Base-by-base conservation (phyloP, 2,329 filamentous ascomycete species). In the Emmonsiellopsis sp. region DNA sequence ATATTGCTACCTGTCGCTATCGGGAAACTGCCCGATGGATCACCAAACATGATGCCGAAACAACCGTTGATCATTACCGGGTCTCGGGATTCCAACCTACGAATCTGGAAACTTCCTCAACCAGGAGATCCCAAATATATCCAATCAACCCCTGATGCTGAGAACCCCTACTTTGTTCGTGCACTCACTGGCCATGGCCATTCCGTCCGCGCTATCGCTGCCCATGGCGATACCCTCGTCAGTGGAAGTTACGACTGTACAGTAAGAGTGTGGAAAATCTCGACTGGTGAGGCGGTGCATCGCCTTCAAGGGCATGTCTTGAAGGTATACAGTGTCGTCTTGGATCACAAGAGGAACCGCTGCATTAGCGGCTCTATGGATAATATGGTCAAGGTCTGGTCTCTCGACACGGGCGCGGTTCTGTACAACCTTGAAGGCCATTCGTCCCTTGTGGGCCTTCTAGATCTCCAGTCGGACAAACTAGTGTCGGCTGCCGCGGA, bases 321-420 rank as follows among this genome's bases (percentile, higher is more conserved):
- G 67, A 97, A 98, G 69, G 93, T 98, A 0, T 98, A 98, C 69
- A 96, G 91, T 56, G 93, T 98, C 7, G 93, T 98, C 7, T 76
- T 97, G 20, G 93, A 98, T 64, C 86, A 90, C 61, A 84, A 86
- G 62, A 87, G 93, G 55, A 95, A 94, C 65, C 86, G 92, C 41
- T 98, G 93, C 71, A 97, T 98, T 58, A 96, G 91, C 58, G 93
- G 93, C 10, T 95, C 91, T 6, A 98, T 98, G 93, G 93, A 98
- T 69, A 95, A 93, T 58, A 80, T 91, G 59, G 93, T 98, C 66
- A 97, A 96, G 72, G 92, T 98, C 10, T 98, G 93, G 93, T 93
- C 92, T 56, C 79, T 98, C 11, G 84, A 89, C 32, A 93, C 87
- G 2, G 93, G 93, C 0, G 76, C 85, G 0, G 88, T 90, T 61